Conservation (phyloP, 805 yeast species). For the Saturnispora zaruensis region DNA sequence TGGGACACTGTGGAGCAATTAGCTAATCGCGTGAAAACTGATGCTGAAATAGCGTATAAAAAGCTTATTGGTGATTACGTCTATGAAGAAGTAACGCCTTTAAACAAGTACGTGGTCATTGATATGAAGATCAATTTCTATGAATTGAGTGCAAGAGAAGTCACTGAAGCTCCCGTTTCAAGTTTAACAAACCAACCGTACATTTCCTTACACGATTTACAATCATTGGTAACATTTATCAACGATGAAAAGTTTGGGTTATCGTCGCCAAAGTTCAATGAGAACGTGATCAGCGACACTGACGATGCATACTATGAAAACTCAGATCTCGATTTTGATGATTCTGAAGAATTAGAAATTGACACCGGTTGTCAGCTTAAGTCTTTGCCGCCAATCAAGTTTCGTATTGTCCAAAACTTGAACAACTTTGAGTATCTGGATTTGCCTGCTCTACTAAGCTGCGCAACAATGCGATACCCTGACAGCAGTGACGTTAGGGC, state of each 20-base stretch:
- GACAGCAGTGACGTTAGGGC: constrained; percentile 11
- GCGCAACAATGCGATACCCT: constrained; percentile 15
- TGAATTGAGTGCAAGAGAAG: constrained; percentile 52
- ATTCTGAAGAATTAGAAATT: constrained; percentile 25
- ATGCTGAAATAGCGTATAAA: constrained; percentile 7
- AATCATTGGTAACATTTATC: constrained; percentile 52
- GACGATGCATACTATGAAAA: constrained; percentile 24
- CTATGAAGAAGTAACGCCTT: constrained; percentile 13
- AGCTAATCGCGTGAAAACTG: neutral
- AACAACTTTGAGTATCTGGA: constrained; percentile 35
- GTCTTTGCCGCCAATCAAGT: constrained; percentile 30
- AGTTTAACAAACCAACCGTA: constrained; percentile 48
- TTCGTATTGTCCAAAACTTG: constrained; percentile 37
- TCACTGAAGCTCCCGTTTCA: constrained; percentile 38
- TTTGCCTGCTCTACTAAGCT: constrained; percentile 19
- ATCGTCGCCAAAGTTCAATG: constrained; percentile 14
- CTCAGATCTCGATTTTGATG: constrained; percentile 26
- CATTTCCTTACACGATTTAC: constrained; percentile 48
- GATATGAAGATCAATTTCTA: constrained; percentile 58
- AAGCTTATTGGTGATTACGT: constrained; percentile 5
- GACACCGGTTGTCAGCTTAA: constrained; percentile 1
- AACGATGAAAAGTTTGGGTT: constrained; percentile 36
- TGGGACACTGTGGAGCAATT: constrained; percentile 14
- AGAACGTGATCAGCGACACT: neutral
- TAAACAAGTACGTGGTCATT: constrained; percentile 49